A percentile compares a stretch with the other conserved stretches of the same genome.
Conservation (phyloP, 352 stramenopile species). For the Globisporangium rhizosaccharum region DNA sequence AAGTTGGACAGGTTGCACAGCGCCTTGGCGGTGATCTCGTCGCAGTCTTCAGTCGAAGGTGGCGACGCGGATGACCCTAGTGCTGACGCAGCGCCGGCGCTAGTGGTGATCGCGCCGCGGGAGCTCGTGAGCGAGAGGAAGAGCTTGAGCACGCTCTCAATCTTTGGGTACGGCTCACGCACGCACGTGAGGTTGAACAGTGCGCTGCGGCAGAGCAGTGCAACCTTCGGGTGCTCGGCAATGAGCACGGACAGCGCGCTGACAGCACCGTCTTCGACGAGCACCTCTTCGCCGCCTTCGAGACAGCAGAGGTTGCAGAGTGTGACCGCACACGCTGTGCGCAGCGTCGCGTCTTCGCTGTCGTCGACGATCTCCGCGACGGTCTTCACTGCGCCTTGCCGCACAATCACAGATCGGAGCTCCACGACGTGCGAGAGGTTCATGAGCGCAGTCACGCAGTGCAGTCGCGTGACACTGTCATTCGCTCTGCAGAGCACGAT, state of each 20-base stretch:
- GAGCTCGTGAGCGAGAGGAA: constrained; percentile 62
- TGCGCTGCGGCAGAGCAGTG: constrained; percentile 58
- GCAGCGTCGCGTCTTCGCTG: constrained; percentile 53
- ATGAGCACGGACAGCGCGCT: constrained; percentile 78
- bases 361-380: constrained; percentile 68
- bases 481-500: constrained; percentile 70
- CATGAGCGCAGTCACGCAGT: constrained; percentile 85
- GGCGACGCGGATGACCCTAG: constrained; percentile 6
- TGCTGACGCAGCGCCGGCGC: constrained; percentile 9
- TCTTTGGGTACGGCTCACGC: constrained; percentile 77
- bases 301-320: constrained; percentile 85
- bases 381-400: constrained; percentile 69
- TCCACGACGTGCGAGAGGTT: constrained; percentile 76
- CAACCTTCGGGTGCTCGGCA: constrained; percentile 61
- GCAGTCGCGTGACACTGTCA: constrained; percentile 47
- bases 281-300: constrained; percentile 60
- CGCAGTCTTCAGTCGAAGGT: constrained; percentile 19
- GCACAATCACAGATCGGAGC: constrained; percentile 49
- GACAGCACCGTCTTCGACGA: constrained; percentile 83
- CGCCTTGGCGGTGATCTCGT: constrained; percentile 62
- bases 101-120: constrained; percentile 18
- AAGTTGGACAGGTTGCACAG: constrained; percentile 89
- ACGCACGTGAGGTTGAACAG: constrained; percentile 90
- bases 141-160: constrained; percentile 78
- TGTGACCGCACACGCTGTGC: constrained; percentile 78